Evolutionary conservation across 208 protist genomes (phyloP).

Genomic region (Acanthamoeba lenticulata): DNA sequence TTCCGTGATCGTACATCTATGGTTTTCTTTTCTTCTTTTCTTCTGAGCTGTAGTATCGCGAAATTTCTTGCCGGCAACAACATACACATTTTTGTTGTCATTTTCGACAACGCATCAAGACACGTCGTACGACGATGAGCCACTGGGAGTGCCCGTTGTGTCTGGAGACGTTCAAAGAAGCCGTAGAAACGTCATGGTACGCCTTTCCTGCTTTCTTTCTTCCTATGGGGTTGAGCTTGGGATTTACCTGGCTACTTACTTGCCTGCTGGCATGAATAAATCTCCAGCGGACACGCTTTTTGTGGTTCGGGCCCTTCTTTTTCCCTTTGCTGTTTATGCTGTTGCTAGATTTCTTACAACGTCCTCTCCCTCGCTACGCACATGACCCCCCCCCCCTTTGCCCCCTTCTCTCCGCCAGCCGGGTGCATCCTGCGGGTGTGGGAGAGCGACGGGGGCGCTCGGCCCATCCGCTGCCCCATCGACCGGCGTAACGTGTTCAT

Average conservation of each 20-base stretch:
- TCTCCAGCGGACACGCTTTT: slow-evolving; percentile 26
- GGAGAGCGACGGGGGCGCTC: not conserved
- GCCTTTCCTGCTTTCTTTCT: not conserved
- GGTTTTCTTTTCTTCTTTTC: no score
- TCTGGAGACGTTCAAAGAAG: not conserved
- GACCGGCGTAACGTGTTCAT: slow-evolving; percentile 9
- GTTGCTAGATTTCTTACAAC: not conserved
- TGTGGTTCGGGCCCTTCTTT: not conserved
- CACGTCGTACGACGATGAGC: not conserved
- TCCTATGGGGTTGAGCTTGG: not conserved
- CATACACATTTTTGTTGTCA: not conserved
- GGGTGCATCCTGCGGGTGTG: slow-evolving; percentile 26
- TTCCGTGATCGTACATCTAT: no score
- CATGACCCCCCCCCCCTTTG: not conserved
- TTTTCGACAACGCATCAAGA: not conserved
- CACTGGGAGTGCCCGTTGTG: slow-evolving; percentile 40
- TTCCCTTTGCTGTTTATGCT: not conserved
- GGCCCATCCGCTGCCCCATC: slow-evolving; percentile 26
- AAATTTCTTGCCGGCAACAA: no score
- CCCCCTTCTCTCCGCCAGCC: not conserved
- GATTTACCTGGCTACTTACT: no score
- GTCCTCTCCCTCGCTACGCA: not conserved
- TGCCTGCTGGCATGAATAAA: no score
- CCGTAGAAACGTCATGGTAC: not conserved
- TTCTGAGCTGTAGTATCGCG: no score